These are phyloP conservation scores for Wickerhamiella domercqiae DNA, from an alignment of 805 yeast species.

Conservation along the genomic window DNA sequence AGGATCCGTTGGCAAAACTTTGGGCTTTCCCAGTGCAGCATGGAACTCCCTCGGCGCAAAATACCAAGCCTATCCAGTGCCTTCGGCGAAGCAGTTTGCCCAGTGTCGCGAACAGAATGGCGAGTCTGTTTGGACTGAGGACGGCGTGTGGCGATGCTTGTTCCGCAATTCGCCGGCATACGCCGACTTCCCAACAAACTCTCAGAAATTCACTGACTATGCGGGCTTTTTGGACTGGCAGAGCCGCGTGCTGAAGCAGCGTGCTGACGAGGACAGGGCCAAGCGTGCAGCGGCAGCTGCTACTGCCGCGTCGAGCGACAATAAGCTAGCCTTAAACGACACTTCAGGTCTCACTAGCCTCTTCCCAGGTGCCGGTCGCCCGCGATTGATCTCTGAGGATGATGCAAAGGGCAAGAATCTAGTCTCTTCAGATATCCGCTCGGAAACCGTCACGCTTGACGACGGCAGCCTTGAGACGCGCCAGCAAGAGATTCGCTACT, in stretches of 20 bases:
- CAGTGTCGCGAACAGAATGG: slow-evolving; percentile 56
- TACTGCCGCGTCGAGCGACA: background rate
- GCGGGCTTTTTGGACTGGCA: slow-evolving; percentile 42
- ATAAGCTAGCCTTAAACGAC: background rate
- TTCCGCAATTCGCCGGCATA: slow-evolving; percentile 26
- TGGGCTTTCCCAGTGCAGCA: background rate
- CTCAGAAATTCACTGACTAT: slow-evolving; percentile 37
- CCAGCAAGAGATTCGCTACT: slow-evolving; percentile 21
- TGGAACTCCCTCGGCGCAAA: background rate
- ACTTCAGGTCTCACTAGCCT: background rate
- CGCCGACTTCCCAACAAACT: slow-evolving; percentile 7
- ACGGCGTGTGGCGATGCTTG: slow-evolving; percentile 83
- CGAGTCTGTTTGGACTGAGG: slow-evolving; percentile 61
- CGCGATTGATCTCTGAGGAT: slow-evolving; percentile 16
- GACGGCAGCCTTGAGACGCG: slow-evolving; percentile 21
- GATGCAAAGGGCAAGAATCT: slow-evolving; percentile 21
- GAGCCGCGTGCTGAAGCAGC: slow-evolving; percentile 3
- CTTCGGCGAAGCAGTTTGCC: slow-evolving; percentile 39
- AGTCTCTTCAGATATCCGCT: slow-evolving; percentile 14
- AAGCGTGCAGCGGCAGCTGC: background rate
- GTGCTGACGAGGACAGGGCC: background rate
- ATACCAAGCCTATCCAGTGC: slow-evolving; percentile 34
- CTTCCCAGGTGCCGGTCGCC: slow-evolving; percentile 12
- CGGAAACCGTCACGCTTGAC: slow-evolving; percentile 18
- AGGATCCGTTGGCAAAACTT: background rate